A percentile compares a stretch with the other conserved stretches of the same genome.
phyloP scores from a whole-genome alignment of 768 basidiomycete species.

The Naganishia randhawae region DNA sequence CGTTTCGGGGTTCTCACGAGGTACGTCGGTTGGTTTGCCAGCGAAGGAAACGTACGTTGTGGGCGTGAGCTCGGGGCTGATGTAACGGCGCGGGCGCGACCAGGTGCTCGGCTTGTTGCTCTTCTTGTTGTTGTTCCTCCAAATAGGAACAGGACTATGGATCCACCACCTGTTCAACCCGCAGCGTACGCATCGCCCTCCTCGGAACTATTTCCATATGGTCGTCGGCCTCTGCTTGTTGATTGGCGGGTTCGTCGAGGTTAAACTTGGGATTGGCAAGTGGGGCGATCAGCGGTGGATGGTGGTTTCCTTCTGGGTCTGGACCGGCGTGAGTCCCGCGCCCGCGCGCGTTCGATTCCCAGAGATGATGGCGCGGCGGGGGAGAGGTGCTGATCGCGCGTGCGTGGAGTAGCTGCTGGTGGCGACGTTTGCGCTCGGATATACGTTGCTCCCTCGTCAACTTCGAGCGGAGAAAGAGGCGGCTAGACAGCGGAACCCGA shows the following conservation, averaged over 20 bases:
- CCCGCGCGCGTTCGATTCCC: not conserved
- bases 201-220: conserved; percentile 18
- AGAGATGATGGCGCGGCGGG: not conserved
- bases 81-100: not conserved
- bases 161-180: conserved; percentile 22
- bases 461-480: conserved; percentile 1
- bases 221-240: not conserved
- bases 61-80: not conserved
- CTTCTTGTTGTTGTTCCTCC: conserved; percentile 11
- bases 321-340: conserved; percentile 19
- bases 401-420: not conserved
- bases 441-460: conserved; percentile 18
- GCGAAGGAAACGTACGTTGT: not conserved
- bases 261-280: not conserved
- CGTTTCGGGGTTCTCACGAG: not conserved
- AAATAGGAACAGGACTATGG: not conserved
- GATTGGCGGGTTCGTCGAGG: not conserved
- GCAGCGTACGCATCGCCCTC: conserved; percentile 1
- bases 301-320: conserved; percentile 7
- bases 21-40: not conserved
- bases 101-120: conserved; percentile 19
- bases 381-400: not conserved
- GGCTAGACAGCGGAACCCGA: not conserved
- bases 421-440: conserved; percentile 5
- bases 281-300: not conserved